These are phyloP conservation scores for Heteromeles arbutifolia DNA, from an alignment of 306 rosid species.

Conservation along the genomic window DNA sequence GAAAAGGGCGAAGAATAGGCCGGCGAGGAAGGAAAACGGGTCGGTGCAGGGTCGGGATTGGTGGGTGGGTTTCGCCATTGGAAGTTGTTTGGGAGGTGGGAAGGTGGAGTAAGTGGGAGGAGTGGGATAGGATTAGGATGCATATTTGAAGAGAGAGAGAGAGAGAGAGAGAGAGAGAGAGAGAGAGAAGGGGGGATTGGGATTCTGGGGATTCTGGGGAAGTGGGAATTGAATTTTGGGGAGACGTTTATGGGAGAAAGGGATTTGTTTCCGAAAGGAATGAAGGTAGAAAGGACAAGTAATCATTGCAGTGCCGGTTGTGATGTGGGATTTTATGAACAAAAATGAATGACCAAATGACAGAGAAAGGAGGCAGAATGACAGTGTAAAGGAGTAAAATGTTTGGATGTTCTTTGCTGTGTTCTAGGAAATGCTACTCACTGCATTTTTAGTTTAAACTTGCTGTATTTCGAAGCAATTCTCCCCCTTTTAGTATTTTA, in stretches of 20 bases:
- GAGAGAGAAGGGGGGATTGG: background rate
- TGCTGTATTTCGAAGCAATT: no score
- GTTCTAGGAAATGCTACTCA: no score
- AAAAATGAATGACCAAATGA: background rate
- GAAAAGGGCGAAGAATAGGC: slow-evolving; percentile 1
- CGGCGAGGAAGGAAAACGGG: background rate
- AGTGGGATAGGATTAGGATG: background rate
- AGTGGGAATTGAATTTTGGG: background rate
- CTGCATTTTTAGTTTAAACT: no score
- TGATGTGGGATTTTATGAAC: background rate
- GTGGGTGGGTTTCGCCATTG: slow-evolving; percentile 23
- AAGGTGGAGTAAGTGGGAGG: background rate
- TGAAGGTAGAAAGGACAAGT: background rate
- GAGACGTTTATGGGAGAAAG: background rate
- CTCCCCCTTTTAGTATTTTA: no score
- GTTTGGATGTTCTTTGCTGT: no score
- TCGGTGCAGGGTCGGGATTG: slow-evolving; percentile 2
- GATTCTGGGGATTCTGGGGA: background rate
- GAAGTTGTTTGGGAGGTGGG: background rate
- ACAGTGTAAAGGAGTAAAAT: no score
- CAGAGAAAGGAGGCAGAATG: no score
- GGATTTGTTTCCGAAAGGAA: background rate
- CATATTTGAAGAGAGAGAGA: background rate
- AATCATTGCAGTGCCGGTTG: background rate
- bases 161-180: background rate